These are phyloP conservation scores for Boechera divaricarpa DNA, from an alignment of 345 rosid species.

Conservation along the genomic window DNA sequence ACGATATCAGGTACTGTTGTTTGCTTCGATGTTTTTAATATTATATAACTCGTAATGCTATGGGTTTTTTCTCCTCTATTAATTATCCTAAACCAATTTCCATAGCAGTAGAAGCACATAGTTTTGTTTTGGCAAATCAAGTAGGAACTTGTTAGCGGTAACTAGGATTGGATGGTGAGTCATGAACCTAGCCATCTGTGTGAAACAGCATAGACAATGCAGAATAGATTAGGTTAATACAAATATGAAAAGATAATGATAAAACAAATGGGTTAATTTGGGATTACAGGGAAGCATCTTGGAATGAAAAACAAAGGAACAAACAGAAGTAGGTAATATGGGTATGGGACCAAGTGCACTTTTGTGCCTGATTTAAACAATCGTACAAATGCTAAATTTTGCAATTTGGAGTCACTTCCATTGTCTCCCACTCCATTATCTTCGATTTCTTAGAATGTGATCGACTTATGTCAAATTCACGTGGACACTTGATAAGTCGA, in stretches of 20 bases:
- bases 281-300: slow-evolving; percentile 22
- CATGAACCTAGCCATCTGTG: slow-evolving; percentile 13
- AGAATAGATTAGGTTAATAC: slow-evolving; percentile 10
- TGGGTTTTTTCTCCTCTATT: neutral
- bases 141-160: neutral
- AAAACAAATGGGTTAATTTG: slow-evolving; percentile 16
- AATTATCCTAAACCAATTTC: neutral
- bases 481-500: slow-evolving; percentile 28
- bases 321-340: slow-evolving; percentile 36
- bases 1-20: slow-evolving; percentile 39
- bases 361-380: slow-evolving; percentile 35
- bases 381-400: slow-evolving; percentile 47
- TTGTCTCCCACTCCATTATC: slow-evolving; percentile 42
- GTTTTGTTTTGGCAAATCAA: slow-evolving; percentile 24
- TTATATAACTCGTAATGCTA: slow-evolving; percentile 4
- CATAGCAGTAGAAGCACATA: slow-evolving; percentile 10
- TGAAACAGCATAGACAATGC: slow-evolving; percentile 18
- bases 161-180: slow-evolving; percentile 1
- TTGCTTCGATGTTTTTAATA: slow-evolving; percentile 20
- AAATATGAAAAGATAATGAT: slow-evolving; percentile 22
- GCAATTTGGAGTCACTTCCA: slow-evolving; percentile 39
- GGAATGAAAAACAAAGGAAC: slow-evolving; percentile 35
- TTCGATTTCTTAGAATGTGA: slow-evolving; percentile 34
- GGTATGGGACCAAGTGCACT: slow-evolving; percentile 41
- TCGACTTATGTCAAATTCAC: slow-evolving; percentile 41